Conservation (phyloP, 192 early-diverging fungal genomes). For the Coemansia biformis region DNA sequence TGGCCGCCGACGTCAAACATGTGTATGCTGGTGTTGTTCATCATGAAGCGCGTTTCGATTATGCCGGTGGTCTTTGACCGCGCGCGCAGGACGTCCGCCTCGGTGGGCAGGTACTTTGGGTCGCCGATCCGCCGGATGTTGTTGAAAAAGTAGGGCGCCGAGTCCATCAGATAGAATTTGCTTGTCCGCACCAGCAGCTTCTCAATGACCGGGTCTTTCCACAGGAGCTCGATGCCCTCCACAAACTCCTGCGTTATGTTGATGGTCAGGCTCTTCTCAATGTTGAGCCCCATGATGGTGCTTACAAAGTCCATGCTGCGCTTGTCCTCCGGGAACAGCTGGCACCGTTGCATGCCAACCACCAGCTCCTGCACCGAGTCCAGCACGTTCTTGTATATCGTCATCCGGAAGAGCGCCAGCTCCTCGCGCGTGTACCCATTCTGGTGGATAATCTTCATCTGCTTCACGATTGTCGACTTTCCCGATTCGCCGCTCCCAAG, state of each 20-base stretch:
- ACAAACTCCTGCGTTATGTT: constrained; percentile 63
- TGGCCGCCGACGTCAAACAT: constrained; percentile 99
- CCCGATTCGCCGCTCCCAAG: constrained; percentile 87
- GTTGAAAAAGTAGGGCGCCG: constrained; percentile 91
- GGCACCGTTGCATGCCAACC: constrained; percentile 61
- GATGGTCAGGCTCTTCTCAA: constrained; percentile 54
- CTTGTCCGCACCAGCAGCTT: constrained; percentile 64
- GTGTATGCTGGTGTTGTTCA: constrained; percentile 86
- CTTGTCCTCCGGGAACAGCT: constrained; percentile 51
- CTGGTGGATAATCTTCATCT: constrained; percentile 97
- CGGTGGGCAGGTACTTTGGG: constrained; percentile 82
- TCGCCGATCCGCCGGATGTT: constrained; percentile 79
- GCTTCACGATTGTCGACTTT: constrained; percentile 93
- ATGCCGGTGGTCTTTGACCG: constrained; percentile 97
- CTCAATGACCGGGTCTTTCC: constrained; percentile 64
- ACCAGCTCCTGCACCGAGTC: constrained; percentile 77
- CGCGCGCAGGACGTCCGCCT: constrained; percentile 92
- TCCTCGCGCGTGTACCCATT: constrained; percentile 83
- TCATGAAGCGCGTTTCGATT: constrained; percentile 88
- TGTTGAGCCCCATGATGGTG: constrained; percentile 38
- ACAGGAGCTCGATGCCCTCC: constrained; percentile 65
- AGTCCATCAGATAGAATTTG: constrained; percentile 89
- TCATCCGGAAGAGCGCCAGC: constrained; percentile 64
- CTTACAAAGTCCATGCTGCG: constrained; percentile 52
- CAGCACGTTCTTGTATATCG: constrained; percentile 81